phyloP scores from a whole-genome alignment of 78 protist genomes.

The Dictyostelium capitatum region DNA sequence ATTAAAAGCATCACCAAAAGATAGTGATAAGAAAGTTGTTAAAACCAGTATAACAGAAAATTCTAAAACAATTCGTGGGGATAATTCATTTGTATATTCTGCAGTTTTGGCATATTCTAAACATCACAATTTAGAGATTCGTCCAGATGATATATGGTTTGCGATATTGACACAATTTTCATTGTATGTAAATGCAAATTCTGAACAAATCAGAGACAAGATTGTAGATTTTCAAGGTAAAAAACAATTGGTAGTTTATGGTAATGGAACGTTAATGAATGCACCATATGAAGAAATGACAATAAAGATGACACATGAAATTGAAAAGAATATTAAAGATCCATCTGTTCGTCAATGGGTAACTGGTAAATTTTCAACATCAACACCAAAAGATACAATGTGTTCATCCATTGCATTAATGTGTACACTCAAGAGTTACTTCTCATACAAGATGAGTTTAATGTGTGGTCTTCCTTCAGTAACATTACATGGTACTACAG shows the following conservation, averaged over 20 bases:
- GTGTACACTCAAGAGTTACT: conserved; percentile 62
- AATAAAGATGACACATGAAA: conserved; percentile 21
- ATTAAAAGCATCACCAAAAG: not conserved
- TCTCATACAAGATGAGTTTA: conserved; percentile 37
- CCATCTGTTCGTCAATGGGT: conserved; percentile 69
- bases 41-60: not conserved
- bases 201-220: conserved; percentile 64
- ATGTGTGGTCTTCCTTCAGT: conserved; percentile 79
- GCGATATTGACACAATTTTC: conserved; percentile 44
- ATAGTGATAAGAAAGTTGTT: not conserved
- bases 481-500: conserved; percentile 43
- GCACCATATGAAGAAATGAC: conserved; percentile 35
- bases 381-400: conserved; percentile 69
- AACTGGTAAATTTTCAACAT: conserved; percentile 34
- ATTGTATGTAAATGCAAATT: conserved; percentile 44
- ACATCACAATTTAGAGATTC: conserved; percentile 24
- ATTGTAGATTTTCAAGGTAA: conserved; percentile 74
- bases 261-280: conserved; percentile 27
- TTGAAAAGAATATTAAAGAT: conserved; percentile 79
- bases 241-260: conserved; percentile 24
- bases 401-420: conserved; percentile 39
- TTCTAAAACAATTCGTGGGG: not conserved
- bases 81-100: conserved; percentile 33
- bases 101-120: conserved; percentile 15
- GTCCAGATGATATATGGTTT: conserved; percentile 70